phyloP scores from a whole-genome alignment of 495 filamentous ascomycete genomes.

The Penicillium odoratum region DNA sequence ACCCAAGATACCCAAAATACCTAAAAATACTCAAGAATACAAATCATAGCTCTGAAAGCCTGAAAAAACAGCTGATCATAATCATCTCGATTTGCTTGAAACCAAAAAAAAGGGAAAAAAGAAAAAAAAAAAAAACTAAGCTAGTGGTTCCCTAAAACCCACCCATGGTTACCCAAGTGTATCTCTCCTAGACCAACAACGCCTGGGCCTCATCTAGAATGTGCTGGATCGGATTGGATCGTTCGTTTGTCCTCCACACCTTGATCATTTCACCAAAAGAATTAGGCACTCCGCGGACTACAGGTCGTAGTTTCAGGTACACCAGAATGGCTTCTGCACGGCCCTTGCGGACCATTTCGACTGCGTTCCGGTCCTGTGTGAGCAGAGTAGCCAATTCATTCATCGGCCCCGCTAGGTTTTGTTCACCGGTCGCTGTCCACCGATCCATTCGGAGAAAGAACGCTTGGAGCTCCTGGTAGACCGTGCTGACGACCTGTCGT shows the following conservation, averaged over 20 bases:
- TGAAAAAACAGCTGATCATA: background rate
- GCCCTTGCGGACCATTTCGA: slow-evolving; percentile 42
- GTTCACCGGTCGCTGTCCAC: slow-evolving; percentile 26
- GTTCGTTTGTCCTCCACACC: slow-evolving; percentile 38
- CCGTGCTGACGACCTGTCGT: slow-evolving; percentile 42
- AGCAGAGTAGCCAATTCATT: slow-evolving; percentile 33
- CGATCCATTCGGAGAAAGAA: slow-evolving; percentile 39
- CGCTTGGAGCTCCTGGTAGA: slow-evolving; percentile 44
- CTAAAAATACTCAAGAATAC: too few relatives aligned
- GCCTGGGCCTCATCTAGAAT: slow-evolving; percentile 40
- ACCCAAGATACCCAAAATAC: too few relatives aligned
- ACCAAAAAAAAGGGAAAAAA: background rate
- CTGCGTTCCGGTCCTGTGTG: slow-evolving; percentile 36
- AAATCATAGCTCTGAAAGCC: background rate
- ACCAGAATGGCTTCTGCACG: slow-evolving; percentile 40
- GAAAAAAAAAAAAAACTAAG: background rate
- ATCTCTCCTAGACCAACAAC: background rate
- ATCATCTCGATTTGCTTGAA: background rate
- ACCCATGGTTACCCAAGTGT: background rate
- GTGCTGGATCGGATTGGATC: slow-evolving; percentile 38
- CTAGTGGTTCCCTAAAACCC: background rate
- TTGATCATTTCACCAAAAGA: slow-evolving; percentile 23
- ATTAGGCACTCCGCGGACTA: slow-evolving; percentile 26
- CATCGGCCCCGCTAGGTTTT: slow-evolving; percentile 29
- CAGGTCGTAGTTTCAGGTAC: slow-evolving; percentile 36